These are phyloP conservation scores for Suillus subaureus DNA, from an alignment of 768 basidiomycete genomes.

Conservation along the genomic window DNA sequence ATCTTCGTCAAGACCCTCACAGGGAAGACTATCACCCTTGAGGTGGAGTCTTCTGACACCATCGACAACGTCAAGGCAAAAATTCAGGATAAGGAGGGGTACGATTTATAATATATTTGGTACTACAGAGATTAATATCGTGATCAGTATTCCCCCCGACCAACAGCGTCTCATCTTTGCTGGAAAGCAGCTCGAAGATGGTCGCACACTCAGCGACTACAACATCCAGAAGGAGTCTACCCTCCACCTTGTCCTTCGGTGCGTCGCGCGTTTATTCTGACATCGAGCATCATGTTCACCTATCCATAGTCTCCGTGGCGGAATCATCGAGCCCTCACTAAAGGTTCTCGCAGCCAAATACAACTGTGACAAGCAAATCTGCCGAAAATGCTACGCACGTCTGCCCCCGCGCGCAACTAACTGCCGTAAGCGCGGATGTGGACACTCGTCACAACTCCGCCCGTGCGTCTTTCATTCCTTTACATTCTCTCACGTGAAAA, in stretches of 20 bases:
- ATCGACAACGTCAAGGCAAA: conserved; percentile 94
- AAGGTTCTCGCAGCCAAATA: conserved; percentile 97
- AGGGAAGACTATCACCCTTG: conserved; percentile 97
- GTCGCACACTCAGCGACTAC: conserved; percentile 94
- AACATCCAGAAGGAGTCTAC: conserved; percentile 99
- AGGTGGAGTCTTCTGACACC: conserved; percentile 96
- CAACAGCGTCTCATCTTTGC: conserved; percentile 96
- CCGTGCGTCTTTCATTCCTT: conserved; percentile 57
- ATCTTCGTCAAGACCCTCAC: conserved; percentile 91
- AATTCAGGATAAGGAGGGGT: conserved; percentile 82
- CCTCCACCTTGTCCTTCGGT: conserved; percentile 96
- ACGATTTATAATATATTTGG: conserved; percentile 43
- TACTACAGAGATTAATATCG: conserved; percentile 40
- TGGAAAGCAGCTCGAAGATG: conserved; percentile 98
- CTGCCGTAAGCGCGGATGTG: conserved; percentile 95
- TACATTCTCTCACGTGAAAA: not conserved
- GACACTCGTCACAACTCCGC: conserved; percentile 88
- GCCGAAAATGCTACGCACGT: conserved; percentile 99
- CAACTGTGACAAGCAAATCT: conserved; percentile 99
- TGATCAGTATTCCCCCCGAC: conserved; percentile 82
- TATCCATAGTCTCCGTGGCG: conserved; percentile 82
- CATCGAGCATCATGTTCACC: not conserved
- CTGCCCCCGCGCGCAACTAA: conserved; percentile 99
- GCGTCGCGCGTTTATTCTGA: conserved; percentile 26
- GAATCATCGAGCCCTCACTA: conserved; percentile 98